These are phyloP conservation scores for Alternaria angustiovoidea DNA, from an alignment of 2,329 filamentous ascomycete species.

Conservation along the genomic window DNA sequence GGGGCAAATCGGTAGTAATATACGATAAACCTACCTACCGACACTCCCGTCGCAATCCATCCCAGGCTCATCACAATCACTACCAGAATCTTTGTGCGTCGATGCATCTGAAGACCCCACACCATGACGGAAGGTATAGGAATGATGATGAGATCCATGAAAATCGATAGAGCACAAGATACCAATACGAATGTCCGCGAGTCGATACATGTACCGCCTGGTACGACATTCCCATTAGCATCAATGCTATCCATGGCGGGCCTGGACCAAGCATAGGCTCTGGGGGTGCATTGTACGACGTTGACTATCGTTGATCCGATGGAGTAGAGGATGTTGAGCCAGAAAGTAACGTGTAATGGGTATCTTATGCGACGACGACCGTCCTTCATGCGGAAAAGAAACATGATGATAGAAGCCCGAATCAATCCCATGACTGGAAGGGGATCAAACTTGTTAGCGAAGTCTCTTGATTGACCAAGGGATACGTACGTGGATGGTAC, in stretches of 20 bases:
- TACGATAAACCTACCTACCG: constrained; percentile 50
- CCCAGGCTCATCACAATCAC: constrained; percentile 46
- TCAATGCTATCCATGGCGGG: constrained; percentile 43
- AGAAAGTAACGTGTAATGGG: constrained; percentile 44
- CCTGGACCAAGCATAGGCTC: constrained; percentile 39
- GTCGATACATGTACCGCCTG: constrained; percentile 46
- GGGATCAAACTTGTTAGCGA: constrained; percentile 2
- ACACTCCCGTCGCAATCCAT: constrained; percentile 47
- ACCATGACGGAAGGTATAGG: constrained; percentile 54
- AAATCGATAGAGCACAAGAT: constrained; percentile 46
- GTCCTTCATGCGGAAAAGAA: constrained; percentile 50
- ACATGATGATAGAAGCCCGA: constrained; percentile 50
- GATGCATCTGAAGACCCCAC: constrained; percentile 54
- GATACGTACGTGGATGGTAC: constrained; percentile 42
- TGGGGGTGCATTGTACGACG: constrained; percentile 47
- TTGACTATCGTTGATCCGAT: constrained; percentile 46
- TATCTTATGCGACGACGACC: constrained; percentile 37
- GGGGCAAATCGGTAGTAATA: constrained; percentile 51
- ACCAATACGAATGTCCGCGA: constrained; percentile 44
- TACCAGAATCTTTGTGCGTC: constrained; percentile 46
- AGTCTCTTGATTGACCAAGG: neutral
- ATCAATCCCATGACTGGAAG: constrained; percentile 43
- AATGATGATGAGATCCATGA: constrained; percentile 53
- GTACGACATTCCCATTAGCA: constrained; percentile 35
- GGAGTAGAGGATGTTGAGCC: constrained; percentile 47